A percentile compares a stretch with the other conserved stretches of the same genome.
Conservation (phyloP, 208 protist genomes). For the Trypanosomatidae sp. region DNA sequence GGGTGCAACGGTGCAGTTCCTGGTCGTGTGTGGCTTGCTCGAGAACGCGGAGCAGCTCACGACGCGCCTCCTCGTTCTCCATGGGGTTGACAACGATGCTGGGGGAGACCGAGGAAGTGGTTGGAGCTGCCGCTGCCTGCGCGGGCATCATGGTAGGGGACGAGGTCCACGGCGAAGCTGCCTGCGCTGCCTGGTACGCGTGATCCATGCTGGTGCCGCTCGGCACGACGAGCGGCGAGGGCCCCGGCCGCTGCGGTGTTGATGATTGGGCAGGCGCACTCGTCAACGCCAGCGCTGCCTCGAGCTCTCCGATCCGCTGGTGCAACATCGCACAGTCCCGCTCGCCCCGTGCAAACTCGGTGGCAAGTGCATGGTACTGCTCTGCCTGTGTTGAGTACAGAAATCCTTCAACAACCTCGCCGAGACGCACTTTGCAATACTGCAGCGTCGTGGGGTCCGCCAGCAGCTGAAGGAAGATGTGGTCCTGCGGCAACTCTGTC, state of each 20-base stretch:
- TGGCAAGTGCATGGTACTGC: conserved; percentile 75
- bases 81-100: conserved; percentile 37
- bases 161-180: neutral
- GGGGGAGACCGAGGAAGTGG: conserved; percentile 3
- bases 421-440: conserved; percentile 72
- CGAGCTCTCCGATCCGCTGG: conserved; percentile 37
- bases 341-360: conserved; percentile 61
- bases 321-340: conserved; percentile 35
- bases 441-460: conserved; percentile 60
- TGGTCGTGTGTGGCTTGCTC: conserved; percentile 67
- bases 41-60: conserved; percentile 66
- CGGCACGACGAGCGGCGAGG: neutral
- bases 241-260: neutral
- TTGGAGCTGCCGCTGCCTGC: neutral
- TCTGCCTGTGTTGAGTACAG: conserved; percentile 72
- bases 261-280: neutral
- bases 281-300: conserved; percentile 18
- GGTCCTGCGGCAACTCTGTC: conserved; percentile 64
- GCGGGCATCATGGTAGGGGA: conserved; percentile 1
- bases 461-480: conserved; percentile 79
- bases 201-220: neutral
- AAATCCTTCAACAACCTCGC: conserved; percentile 81
- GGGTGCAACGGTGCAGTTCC: conserved; percentile 67
- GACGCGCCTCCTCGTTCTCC: conserved; percentile 43
- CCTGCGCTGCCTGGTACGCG: neutral